Evolutionary conservation across 2,329 filamentous ascomycete genomes (phyloP), one percentile per base, ranked within the genome.

Genomic region (Byssoonygena ceratinophila): DNA sequence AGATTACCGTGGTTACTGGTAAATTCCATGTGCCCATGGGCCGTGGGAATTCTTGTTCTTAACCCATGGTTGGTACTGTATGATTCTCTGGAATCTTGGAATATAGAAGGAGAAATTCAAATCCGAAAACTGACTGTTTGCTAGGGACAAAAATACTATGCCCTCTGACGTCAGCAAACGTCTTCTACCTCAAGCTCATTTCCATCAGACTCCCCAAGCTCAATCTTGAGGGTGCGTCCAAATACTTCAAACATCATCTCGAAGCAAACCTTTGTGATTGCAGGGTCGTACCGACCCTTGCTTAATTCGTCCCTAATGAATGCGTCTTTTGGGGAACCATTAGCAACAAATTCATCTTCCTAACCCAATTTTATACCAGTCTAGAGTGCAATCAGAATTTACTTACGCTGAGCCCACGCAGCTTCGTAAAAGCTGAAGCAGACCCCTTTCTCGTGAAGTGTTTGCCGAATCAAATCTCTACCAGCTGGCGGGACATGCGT

Each of bases 211-310:
- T 79, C 76, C 0, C 91, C 90, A 54, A 96, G 66, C 59, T 95
- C 89, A 3, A 83, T 78, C 71, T 86, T 87, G 64, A 96, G 70
- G 0, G 80, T 82, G 20, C 90, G 76, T 0, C 80, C 82, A 69
- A 96, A 96, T 55, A 95, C 64, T 72, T 96, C 90, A 14, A 92
- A 74, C 61, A 96, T 70, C 68, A 96, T 84, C 74, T 94, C 87
- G 65, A 94, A 95, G 72, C 90, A 95, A 32, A 91, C 79, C 64
- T 89, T 91, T 3, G 83, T 82, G 53, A 96, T 77, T 18, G 86
- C 87, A 0, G 90, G 87, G 66, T 96, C 90, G 64, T 95, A 96
- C 23, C 90, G 78, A n/a, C 89, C 90, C 71, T 95, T 95, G 68
- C 85, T 89, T 54, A 92, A 74, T 73, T 96, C 90, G 63, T 96